Evolutionary conservation across 768 basidiomycete species (phyloP), one percentile per base, ranked within the genome.

Genomic region (Pleurotus salmoneostramineus): DNA sequence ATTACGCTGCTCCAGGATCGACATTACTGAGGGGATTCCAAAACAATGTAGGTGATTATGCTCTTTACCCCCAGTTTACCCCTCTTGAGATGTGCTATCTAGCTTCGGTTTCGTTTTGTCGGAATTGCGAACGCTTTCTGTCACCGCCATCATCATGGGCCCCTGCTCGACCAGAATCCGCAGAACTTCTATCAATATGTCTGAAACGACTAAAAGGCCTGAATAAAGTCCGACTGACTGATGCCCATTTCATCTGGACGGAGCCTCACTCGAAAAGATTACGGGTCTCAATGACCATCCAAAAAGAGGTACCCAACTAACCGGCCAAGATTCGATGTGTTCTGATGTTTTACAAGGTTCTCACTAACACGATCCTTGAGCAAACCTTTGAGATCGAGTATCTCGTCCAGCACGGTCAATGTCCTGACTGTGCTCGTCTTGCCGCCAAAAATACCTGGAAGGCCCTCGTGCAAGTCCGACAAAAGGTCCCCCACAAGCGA

Each of bases 401-500:
- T 66, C 84, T 98, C 57, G 92, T 98, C 0, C 93, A 95, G 64
- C 84, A 95, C 63, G 91, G 91, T 0, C 97, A 99, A 75, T 99
- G 97, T 71, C 87, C 93, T 0, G 93, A 95, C 63, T 99, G 97
- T 67, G 80, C 96, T 0, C 88, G 85, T 65, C 83, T 98, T 3
- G 97, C 97, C 0, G 97, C 97, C 2, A 99, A 98, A 76, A 98
- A 98, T 69, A 98, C 95, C 0, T 98, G 96, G 97, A 95, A 94
- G 68, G 94, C 96, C 1, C 80, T 94, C 37, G 95, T 99, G 1
- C 97, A 98, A 77, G 94, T 98, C n/a, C 88, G 97, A 47, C 97
- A 99, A 70, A 98, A 99, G 73, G 97, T 98, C 44, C 80, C 93
- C 3, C 97, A 99, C 71, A 99, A 99, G 74, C 87, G 97, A 58